Base-by-base conservation (phyloP, 306 rosid species). In the Aeschynomene evenia region DNA sequence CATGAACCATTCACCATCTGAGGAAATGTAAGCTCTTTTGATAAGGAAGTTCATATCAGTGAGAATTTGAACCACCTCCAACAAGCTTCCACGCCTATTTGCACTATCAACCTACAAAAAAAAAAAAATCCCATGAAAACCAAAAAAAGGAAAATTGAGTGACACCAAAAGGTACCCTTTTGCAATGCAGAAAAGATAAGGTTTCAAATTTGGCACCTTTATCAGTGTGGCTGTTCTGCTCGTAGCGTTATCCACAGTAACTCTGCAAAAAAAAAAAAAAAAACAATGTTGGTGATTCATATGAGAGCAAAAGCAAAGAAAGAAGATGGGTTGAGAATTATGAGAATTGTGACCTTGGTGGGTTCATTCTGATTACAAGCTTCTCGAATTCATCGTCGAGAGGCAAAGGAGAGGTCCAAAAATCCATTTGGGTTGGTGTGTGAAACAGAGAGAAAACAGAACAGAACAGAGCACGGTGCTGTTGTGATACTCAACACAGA, bases 1-100 rank as follows among this genome's bases (percentile, higher is more conserved):
- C 99, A 94, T 94, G 82, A 94, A 91, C 99, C 99, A 94, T 72
- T 79, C 97, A 34, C 97, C 97, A 78, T 94, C 99, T 15, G 99
- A 94, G 48, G 99, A 91, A 81, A 94, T 94, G 79, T 94, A 94
- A 73, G 96, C 99, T 70, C 97, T 83, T 76, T 88, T 77, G 9
- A 94, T 78, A 37, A 86, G 78, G 79, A 94, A 95, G 72, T 88
- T 88, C 85, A 91, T 77, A 85, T 94, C 99, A 55, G 89, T 94
- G 53, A 94, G 84, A 85, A 84, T 86, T 81, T 94, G 99, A 87
- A 94, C 99, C 77, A 94, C 88, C 66, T 90, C 91, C 21, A 94
- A 68, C 83, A 94, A 85, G 78, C 96, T 91, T 28, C 99, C 99
- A 62, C 96, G 88, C 83, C 59, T 88, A 77, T 94, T 94, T 3